Percentiles rank a stretch among this genome's conserved stretches.
Conservation (phyloP, 345 rosid species). For the Psidium friedrichsthalianum region DNA sequence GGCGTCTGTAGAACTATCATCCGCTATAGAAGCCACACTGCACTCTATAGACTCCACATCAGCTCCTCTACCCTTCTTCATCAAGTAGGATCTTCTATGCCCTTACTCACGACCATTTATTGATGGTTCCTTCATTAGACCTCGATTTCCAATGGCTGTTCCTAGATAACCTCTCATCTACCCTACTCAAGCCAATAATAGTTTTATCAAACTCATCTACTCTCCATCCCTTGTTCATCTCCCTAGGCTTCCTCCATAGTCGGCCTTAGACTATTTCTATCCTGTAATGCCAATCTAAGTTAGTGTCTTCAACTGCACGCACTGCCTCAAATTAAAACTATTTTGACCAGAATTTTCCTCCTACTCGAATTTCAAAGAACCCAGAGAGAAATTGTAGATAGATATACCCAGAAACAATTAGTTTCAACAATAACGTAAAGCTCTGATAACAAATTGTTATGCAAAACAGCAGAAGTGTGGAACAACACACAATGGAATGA, state of each 20-base stretch:
- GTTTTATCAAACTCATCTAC: neutral
- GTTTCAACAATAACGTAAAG: neutral
- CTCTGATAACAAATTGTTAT: neutral
- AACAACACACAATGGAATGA: neutral
- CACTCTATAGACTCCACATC: neutral
- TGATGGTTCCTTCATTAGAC: neutral
- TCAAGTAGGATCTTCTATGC: neutral
- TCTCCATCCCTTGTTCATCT: neutral
- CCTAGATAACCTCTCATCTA: neutral
- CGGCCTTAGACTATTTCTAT: neutral
- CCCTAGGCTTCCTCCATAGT: neutral
- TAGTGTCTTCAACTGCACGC: neutral
- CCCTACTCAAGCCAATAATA: neutral
- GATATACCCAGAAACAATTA: neutral
- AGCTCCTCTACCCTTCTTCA: neutral
- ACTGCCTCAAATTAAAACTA: neutral
- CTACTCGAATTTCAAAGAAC: neutral
- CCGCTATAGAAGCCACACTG: neutral
- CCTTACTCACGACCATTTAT: neutral
- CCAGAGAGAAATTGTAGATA: neutral
- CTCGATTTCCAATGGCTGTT: neutral
- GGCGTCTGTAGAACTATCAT: neutral
- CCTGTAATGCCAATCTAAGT: neutral
- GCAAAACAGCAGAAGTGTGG: neutral
- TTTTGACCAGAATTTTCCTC: neutral